Base-by-base conservation (phyloP, 1,284 basidiomycete species). In the Trametes polyzona region DNA sequence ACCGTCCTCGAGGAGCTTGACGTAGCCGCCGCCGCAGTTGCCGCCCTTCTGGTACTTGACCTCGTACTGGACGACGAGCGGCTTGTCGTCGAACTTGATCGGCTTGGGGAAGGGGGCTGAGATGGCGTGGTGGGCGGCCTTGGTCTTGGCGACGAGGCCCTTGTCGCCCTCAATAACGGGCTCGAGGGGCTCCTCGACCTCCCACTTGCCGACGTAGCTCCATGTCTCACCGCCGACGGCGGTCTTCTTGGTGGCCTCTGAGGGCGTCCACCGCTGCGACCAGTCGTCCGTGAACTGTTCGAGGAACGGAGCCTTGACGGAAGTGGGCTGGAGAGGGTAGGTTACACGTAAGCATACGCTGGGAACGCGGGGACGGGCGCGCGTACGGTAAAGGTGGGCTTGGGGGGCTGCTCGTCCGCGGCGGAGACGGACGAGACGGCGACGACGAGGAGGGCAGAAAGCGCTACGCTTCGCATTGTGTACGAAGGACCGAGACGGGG, bases 21-120 rank as follows among this genome's bases (percentile, higher is more conserved):
- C 78, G 79, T 99, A 99, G 37, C 97, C 97, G 78, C 97, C 97
- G 76, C 97, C 97, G 69, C 97, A 99, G 78, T 96, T 96, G 58
- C 98, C 93, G 57, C 96, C 96, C 78, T 98, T 96, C 81, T 99
- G 96, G 75, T 98, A 94, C 81, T 99, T 98, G 78, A 96, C 95
- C 76, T 99, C 97, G 74, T 99, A 99, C 75, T 98, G 96, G 17
- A 99, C 90, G 63, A 99, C 95, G 47, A 99, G 82, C 39, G 96
- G 93, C 78, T 97, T 86, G 62, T 86, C 80, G 70, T 86, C 86
- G 76, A 96, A 93, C 79, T 92, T 88, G 68, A 98, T 81, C 52
- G 91, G 81, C 64, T 84, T 73, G 27, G 79, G 67, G 76, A 99
- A 96, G 33, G 94, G 89, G 9, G 96, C 93, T 60, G 96, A 98